phyloP scores from a whole-genome alignment of 2,329 filamentous ascomycete species.

The Hymenoscyphus linearis region DNA sequence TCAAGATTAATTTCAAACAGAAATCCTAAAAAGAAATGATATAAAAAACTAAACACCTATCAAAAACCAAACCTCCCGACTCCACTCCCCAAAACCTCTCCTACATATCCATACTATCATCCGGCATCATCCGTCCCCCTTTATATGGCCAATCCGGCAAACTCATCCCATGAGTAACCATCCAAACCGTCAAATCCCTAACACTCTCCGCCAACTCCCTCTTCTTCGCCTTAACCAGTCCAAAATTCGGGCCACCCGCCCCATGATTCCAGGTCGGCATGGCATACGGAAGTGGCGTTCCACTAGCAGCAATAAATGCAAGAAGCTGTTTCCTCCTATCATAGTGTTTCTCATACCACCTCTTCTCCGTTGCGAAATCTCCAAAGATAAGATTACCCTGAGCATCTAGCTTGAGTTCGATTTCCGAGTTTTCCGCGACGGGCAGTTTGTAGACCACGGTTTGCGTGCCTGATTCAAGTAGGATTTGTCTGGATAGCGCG shows the following conservation, averaged over 20 bases:
- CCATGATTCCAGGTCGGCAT: neutral
- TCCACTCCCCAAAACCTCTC: no score
- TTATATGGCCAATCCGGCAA: conserved; percentile 1
- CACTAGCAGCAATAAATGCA: neutral
- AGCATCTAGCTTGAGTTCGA: neutral
- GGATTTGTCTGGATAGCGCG: neutral
- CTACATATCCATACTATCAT: neutral
- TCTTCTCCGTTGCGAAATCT: neutral
- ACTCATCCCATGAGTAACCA: neutral
- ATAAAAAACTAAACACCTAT: no score
- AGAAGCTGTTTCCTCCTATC: neutral
- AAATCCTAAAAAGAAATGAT: no score
- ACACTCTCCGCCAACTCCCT: neutral
- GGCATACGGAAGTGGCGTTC: neutral
- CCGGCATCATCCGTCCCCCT: neutral
- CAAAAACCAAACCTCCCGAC: neutral
- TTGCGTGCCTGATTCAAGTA: neutral
- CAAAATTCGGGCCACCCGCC: neutral
- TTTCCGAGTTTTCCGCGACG: neutral
- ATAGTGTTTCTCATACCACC: neutral
- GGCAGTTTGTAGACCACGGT: neutral
- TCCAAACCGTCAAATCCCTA: neutral
- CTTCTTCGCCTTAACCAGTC: conserved; percentile 9
- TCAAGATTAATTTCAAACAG: no score
- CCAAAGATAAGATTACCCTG: neutral